Conservation (phyloP, 2,329 filamentous ascomycete genomes). For the Phyllosticta ampelicida region DNA sequence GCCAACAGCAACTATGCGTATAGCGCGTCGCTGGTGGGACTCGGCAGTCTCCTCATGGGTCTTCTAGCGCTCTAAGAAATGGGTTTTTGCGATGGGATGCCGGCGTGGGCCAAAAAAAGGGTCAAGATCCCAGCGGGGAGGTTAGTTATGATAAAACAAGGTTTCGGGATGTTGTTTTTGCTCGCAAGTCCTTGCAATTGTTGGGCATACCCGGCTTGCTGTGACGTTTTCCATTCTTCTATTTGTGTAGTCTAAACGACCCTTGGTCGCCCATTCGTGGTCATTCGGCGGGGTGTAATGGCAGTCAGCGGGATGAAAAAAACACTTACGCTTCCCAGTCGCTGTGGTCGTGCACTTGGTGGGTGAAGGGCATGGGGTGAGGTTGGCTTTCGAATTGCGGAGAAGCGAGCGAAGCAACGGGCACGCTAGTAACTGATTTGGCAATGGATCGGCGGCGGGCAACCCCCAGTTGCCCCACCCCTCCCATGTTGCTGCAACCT, state of each 20-base stretch:
- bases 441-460: slow-evolving; percentile 3
- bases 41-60: slow-evolving; percentile 4
- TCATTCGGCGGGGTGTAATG: background rate
- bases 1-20: background rate
- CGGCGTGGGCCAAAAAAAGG: background rate
- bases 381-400: background rate
- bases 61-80: slow-evolving; percentile 2
- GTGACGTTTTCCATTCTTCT: background rate
- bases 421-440: background rate
- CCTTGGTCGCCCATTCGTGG: background rate
- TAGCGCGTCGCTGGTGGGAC: background rate
- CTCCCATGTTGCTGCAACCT: background rate
- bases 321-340: background rate
- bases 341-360: background rate
- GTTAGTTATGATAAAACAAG: background rate
- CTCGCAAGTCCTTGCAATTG: background rate
- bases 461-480: slow-evolving; percentile 2
- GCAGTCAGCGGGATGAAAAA: background rate
- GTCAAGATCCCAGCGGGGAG: background rate
- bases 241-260: background rate
- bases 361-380: background rate
- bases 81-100: background rate
- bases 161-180: background rate
- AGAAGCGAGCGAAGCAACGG: background rate
- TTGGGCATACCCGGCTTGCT: background rate